Evolutionary conservation across 495 filamentous ascomycete species (phyloP).

Genomic region (Neurospora hispaniola): DNA sequence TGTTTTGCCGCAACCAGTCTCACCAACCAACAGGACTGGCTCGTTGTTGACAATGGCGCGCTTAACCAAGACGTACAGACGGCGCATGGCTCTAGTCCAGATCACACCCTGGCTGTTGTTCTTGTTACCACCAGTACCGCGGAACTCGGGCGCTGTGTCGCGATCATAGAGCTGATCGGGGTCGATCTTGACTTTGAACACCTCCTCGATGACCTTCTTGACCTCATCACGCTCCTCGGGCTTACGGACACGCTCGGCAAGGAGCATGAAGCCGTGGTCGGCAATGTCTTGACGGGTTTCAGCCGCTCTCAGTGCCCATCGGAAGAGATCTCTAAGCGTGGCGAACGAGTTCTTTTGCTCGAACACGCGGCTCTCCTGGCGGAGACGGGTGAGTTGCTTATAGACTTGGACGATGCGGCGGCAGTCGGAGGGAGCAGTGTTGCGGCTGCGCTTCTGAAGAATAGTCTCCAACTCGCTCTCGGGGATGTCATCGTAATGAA

Average conservation of each 20-base stretch:
- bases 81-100: constrained; percentile 91
- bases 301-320: constrained; percentile 84
- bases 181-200: constrained; percentile 79
- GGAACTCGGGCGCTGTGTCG: constrained; percentile 41
- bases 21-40: constrained; percentile 86
- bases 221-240: constrained; percentile 74
- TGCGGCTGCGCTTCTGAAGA: constrained; percentile 70
- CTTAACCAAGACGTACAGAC: constrained; percentile 75
- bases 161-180: constrained; percentile 58
- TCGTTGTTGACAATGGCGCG: constrained; percentile 83
- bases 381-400: constrained; percentile 74
- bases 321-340: constrained; percentile 89
- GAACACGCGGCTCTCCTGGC: constrained; percentile 82
- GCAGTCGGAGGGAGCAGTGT: constrained; percentile 85
- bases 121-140: constrained; percentile 37
- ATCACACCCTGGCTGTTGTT: constrained; percentile 53
- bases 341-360: constrained; percentile 98
- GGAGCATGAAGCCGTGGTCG: constrained; percentile 86
- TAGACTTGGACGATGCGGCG: constrained; percentile 87
- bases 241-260: constrained; percentile 91
- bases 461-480: constrained; percentile 92
- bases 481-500: constrained; percentile 97
- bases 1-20: constrained; percentile 96
- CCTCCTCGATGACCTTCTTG: constrained; percentile 80
- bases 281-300: constrained; percentile 84